Evolutionary conservation across 1,284 basidiomycete species (phyloP).

Genomic region (Ustilago bromivora): DNA sequence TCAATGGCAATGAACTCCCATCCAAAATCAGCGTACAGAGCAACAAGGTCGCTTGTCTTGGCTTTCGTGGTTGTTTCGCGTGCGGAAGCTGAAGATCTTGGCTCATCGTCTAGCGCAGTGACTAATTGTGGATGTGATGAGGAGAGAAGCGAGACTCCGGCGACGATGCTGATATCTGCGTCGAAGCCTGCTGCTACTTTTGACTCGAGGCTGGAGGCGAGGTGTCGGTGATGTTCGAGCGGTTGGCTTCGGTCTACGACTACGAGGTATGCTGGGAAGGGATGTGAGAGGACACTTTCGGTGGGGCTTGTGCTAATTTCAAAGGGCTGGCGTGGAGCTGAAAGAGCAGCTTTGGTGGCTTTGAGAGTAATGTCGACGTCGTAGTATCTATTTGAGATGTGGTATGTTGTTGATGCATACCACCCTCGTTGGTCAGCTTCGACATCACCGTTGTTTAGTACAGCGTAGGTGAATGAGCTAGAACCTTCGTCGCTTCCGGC

Average conservation of each 20-base stretch:
- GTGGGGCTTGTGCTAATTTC: not conserved
- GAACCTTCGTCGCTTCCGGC: slow-evolving; percentile 31
- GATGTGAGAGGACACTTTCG: slow-evolving; percentile 9
- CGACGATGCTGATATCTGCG: slow-evolving; percentile 44
- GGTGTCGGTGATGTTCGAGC: slow-evolving; percentile 25
- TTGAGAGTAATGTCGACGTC: slow-evolving; percentile 52
- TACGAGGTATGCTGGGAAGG: slow-evolving; percentile 38
- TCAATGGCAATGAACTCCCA: slow-evolving; percentile 61
- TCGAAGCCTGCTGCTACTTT: slow-evolving; percentile 27
- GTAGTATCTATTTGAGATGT: slow-evolving; percentile 62
- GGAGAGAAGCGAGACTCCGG: slow-evolving; percentile 28
- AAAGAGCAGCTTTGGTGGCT: slow-evolving; percentile 23
- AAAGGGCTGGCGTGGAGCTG: not conserved
- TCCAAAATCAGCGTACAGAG: slow-evolving; percentile 56
- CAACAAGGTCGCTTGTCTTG: slow-evolving; percentile 43
- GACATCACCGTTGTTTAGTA: not conserved
- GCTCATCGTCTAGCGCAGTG: slow-evolving; percentile 22
- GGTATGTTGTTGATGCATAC: slow-evolving; percentile 39
- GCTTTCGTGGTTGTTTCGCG: not conserved
- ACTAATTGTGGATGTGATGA: slow-evolving; percentile 14
- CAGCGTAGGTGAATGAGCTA: slow-evolving; percentile 41
- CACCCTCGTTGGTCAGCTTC: slow-evolving; percentile 8
- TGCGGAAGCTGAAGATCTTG: not conserved
- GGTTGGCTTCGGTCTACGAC: slow-evolving; percentile 37
- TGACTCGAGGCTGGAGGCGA: slow-evolving; percentile 22